Evolutionary conservation across 805 yeast genomes (phyloP), one percentile per base, ranked within the genome.

Genomic region (Pichia exigua): DNA sequence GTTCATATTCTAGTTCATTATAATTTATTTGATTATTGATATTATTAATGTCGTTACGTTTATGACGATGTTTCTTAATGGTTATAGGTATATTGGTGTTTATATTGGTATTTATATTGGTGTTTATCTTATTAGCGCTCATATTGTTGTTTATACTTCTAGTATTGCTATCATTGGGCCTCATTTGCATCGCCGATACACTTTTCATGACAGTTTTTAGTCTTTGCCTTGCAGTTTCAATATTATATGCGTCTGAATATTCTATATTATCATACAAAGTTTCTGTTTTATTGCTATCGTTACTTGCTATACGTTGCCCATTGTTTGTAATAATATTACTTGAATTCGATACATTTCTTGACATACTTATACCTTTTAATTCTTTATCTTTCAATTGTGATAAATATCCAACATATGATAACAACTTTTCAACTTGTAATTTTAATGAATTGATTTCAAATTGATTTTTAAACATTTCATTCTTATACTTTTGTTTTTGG

Each of bases 381-480:
- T 52, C 51, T 10, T 48, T 42, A 15, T 44, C 73, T 53, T 76
- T 74, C 3, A 42, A 13, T 58, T 79, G 83, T 46, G 77, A 65
- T 54, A 78, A 74, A 55, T 77, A 79, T 11, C 83, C 83, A 61
- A 79, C 79, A 59, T 77, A 79, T 39, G 82, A 76, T 51, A 77
- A 68, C 39, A 79, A 66, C 59, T 79, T 78, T 51, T 79, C 84
- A 60, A 78, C 78, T 59, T 79, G 82, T 49, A 78, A 62, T 55
- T 74, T 73, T 54, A 79, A 64, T 11, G 82, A 76, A 60, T 75
- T 78, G 47, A 78, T 65, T 61, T 78, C 82, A 61, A 79, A 79
- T 54, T 73, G 72, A 57, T 78, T 67, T 58, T 73, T 76, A 61
- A 73, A 74, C 56, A 77, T 69, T 54, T 78, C 82, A 58, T 76